Conservation (phyloP, 169 alveolate species). For the Eimeria tenella region DNA sequence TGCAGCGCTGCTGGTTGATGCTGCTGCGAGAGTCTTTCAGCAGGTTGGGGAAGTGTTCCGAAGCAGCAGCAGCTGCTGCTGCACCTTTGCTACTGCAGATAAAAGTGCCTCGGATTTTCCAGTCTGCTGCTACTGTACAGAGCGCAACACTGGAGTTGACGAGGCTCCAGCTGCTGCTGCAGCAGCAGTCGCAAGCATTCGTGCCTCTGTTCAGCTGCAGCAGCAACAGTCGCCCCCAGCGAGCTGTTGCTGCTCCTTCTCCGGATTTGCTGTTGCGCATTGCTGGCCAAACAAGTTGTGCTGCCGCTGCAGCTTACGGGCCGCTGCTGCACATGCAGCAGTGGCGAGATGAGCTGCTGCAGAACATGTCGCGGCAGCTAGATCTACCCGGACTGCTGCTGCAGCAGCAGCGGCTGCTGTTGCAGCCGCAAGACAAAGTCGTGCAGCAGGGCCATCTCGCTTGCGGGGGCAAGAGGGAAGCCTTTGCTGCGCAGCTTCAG, state of each 20-base stretch:
- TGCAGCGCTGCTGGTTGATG: slow-evolving; percentile 67
- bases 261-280: slow-evolving; percentile 57
- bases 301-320: slow-evolving; percentile 51
- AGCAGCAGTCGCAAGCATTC: not conserved
- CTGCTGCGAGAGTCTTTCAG: slow-evolving; percentile 46
- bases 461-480: not conserved
- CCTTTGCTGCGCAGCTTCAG: not conserved
- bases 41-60: slow-evolving; percentile 25
- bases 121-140: slow-evolving; percentile 7
- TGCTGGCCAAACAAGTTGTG: slow-evolving; percentile 3
- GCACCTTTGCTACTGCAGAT: slow-evolving; percentile 45
- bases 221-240: not conserved
- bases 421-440: slow-evolving; percentile 41
- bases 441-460: slow-evolving; percentile 33
- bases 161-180: slow-evolving; percentile 37
- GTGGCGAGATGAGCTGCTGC: slow-evolving; percentile 60
- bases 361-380: slow-evolving; percentile 41
- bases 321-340: slow-evolving; percentile 58
- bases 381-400: slow-evolving; percentile 37
- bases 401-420: slow-evolving; percentile 59
- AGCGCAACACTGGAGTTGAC: slow-evolving; percentile 16
- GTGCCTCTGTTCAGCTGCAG: not conserved
- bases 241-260: slow-evolving; percentile 32
- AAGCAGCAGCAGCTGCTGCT: slow-evolving; percentile 58
- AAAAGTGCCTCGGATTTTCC: not conserved